These are phyloP conservation scores for Zygosaccharomyces sapae DNA, from an alignment of 1,139 yeast genomes.

Conservation along the genomic window DNA sequence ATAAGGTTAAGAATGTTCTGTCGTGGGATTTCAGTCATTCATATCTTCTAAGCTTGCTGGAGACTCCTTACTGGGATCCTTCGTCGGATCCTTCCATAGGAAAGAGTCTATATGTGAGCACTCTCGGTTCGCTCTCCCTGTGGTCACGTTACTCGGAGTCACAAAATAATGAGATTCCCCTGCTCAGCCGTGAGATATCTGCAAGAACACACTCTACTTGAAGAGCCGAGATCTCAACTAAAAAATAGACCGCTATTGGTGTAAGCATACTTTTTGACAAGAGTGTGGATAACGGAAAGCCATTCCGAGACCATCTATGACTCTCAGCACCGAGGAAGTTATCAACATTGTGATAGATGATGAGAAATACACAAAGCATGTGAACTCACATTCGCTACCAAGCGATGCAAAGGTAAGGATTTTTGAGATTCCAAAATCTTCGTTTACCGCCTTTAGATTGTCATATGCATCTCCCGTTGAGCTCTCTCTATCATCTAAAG, in stretches of 20 bases:
- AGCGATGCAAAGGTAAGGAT: constrained; percentile 5
- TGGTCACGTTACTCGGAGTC: constrained; percentile 2
- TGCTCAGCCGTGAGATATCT: neutral
- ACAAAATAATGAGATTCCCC: neutral
- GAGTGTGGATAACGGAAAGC: neutral
- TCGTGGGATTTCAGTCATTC: too few species aligned
- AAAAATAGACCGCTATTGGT: too few species aligned
- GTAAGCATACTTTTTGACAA: neutral
- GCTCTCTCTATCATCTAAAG: constrained; percentile 43
- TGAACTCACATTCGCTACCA: constrained; percentile 7
- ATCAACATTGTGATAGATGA: constrained; percentile 16
- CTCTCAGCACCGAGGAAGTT: constrained; percentile 11
- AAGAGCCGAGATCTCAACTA: neutral
- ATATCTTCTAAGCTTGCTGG: too few species aligned
- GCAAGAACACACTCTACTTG: neutral
- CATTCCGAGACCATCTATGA: constrained; percentile 8
- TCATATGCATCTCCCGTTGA: constrained; percentile 50
- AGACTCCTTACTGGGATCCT: too few species aligned
- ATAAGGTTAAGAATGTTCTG: too few species aligned
- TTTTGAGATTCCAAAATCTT: constrained; percentile 37
- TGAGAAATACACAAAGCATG: constrained; percentile 12
- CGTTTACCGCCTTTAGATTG: constrained; percentile 65
- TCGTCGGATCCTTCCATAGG: too few species aligned
- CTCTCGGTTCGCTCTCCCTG: neutral
- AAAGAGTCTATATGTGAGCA: too few species aligned